Base-by-base conservation (phyloP, 78 protist species). In the Dictyostelium intermedium region DNA sequence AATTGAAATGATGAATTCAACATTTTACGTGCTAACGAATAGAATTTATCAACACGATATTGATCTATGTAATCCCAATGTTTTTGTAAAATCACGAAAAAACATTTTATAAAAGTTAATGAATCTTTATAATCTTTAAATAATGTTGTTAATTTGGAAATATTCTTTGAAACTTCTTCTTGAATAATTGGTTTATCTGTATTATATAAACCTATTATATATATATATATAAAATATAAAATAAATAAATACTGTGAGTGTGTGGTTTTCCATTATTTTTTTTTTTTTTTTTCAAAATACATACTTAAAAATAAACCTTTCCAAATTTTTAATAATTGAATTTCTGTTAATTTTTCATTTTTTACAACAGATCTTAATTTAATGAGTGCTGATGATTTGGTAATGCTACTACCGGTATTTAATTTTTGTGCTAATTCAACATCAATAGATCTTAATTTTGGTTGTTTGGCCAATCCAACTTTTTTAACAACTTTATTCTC, bases 231-330 rank as follows among this genome's bases (percentile, higher is more conserved):
- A 76, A 63, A 63, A 8, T 25, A 50, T 30, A 25, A 9, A 23
- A 20, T 20, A 20, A 25, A 41, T 39, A 25, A 25, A 11, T 78
- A 20, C 8, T 1, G 10, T 39, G 16, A 11, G 41, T 32, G 2
- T 32, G 16, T 2, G 11, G 5, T 78, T n/a, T n/a, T n/a, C n/a
- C n/a, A n/a, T n/a, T n/a, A n/a, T n/a, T 78, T 34, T n/a, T n/a
- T 78, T 34, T 34, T 37, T 25, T 78, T 32, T 23, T 20, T 60
- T 2, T 27, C 2, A 10, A 9, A 34, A 8, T 37, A 87, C 93
- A 47, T 87, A 89, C 94, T 79, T 27, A 69, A 47, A 41, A 50
- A 89, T 80, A 89, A 89, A 80, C 82, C 87, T 80, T 89, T 89
- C 94, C 94, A 89, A 35, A 89, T 69, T 47, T 89, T 80, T 70